Base-by-base conservation (phyloP, 2,329 filamentous ascomycete genomes). In the Teratosphaeria pseudoeucalypti region DNA sequence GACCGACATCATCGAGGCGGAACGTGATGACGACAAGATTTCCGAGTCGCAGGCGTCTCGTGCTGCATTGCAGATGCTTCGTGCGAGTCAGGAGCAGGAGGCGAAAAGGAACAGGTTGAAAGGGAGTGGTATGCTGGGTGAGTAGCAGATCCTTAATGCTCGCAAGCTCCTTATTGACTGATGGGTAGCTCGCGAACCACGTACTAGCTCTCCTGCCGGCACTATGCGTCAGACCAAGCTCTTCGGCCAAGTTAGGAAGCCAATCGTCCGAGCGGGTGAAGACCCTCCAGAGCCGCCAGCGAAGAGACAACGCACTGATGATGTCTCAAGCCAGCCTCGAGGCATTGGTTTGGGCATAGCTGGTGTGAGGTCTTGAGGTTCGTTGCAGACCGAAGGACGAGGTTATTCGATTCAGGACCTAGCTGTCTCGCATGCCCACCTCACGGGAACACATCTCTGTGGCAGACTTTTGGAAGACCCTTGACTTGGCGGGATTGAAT, bases 1-100 rank as follows among this genome's bases (percentile, higher is more conserved):
- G 57, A 85, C 88, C 49, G 82, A 88, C 63, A 84, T 87, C 52
- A 75, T 92, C 0, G 84, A 71, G 1, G 64, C 62, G 23, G 62
- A 76, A 55, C 70, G 70, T 14, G 71, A 75, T 52, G 81, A 87
- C 54, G 81, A 86, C 62, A 82, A 86, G 52, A 74, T 91, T 0
- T 82, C 80, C 37, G 87, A 87, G 67, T 90, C 87, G 60, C 88
- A 89, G 68, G 89, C 90, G 9, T 92, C 87, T 67, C 87, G 89
- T 63, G 84, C 85, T 53, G 90, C 90, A 1, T 85, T 86, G 90
- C 63, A 85, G 87, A 69, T 70, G 69, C 60, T 73, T 32, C 57
- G 68, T 16, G 80, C 83, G 43, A 76, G 79, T 65, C 75, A 79
- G 56, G 71, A 76, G 54, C 66, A 75, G 66, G 64, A 69, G 54